Conservation (phyloP, 1,139 yeast species). For the Fermentozyma sake region DNA sequence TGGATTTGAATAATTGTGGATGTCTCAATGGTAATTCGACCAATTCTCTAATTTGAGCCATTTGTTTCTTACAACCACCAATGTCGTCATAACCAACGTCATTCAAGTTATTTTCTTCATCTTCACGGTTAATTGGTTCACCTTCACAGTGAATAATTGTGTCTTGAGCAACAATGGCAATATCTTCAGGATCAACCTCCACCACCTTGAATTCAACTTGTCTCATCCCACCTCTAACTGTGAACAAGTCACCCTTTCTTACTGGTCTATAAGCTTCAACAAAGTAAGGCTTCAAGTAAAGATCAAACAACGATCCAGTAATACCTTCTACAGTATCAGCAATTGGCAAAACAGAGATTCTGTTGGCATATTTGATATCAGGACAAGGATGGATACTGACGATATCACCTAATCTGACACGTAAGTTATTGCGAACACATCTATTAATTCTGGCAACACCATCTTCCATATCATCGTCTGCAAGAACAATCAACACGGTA, state of each 20-base stretch:
- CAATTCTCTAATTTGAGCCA: conserved; percentile 97
- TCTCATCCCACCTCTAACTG: conserved; percentile 98
- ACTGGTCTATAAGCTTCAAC: conserved; percentile 99
- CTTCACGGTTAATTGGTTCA: conserved; percentile 98
- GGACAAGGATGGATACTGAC: conserved; percentile 94
- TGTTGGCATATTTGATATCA: conserved; percentile 89
- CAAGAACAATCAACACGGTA: conserved; percentile 92
- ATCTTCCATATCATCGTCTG: conserved; percentile 95
- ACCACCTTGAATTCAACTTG: conserved; percentile 98
- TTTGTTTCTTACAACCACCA: conserved; percentile 98
- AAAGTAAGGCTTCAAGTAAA: conserved; percentile 93
- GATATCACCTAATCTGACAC: conserved; percentile 92
- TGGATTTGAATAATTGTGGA: conserved; percentile 93
- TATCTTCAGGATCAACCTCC: conserved; percentile 96
- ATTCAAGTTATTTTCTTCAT: conserved; percentile 91
- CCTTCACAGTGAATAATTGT: conserved; percentile 98
- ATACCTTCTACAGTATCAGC: conserved; percentile 98
- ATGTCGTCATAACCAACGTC: conserved; percentile 99
- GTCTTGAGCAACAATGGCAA: conserved; percentile 97
- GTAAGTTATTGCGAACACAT: conserved; percentile 90
- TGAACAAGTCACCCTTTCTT: conserved; percentile 93
- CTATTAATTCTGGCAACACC: conserved; percentile 94
- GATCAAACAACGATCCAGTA: conserved; percentile 96
- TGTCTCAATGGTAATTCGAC: conserved; percentile 96
- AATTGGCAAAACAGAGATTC: conserved; percentile 94